phyloP scores from a whole-genome alignment of 139 green algal species.

The Gonium pectorale region DNA sequence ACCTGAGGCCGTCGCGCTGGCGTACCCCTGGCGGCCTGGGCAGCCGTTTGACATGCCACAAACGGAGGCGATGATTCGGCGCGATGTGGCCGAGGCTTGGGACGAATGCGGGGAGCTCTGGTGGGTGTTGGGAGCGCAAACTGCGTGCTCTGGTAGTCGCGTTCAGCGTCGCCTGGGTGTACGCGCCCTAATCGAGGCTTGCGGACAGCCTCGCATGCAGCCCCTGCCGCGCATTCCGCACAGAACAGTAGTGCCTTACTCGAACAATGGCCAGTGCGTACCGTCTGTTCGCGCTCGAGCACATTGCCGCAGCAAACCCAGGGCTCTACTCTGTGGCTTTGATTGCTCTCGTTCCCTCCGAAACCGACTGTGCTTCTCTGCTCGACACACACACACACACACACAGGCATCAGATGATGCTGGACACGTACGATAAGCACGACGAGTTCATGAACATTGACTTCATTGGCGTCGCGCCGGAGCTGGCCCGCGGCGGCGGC shows the following conservation, averaged over 20 bases:
- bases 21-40: neutral
- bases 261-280: neutral
- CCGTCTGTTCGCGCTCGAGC: too few species aligned
- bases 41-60: neutral
- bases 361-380: too few species aligned
- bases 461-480: constrained; percentile 3
- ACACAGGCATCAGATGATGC: neutral
- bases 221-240: too few species aligned
- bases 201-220: too few species aligned
- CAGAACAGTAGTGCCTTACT: neutral
- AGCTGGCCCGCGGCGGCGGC: neutral
- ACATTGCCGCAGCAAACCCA: too few species aligned
- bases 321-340: too few species aligned
- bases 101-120: neutral
- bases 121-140: too few species aligned
- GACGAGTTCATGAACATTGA: constrained; percentile 25
- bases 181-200: too few species aligned
- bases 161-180: too few species aligned
- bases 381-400: too few species aligned
- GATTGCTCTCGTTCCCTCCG: too few species aligned
- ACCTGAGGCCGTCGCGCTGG: neutral
- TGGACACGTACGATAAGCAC: constrained; percentile 1
- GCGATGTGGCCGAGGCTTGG: neutral
- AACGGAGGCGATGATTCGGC: neutral
- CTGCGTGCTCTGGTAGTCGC: too few species aligned